phyloP scores from a whole-genome alignment of 805 yeast species.

The Kodamaea leandrae region DNA sequence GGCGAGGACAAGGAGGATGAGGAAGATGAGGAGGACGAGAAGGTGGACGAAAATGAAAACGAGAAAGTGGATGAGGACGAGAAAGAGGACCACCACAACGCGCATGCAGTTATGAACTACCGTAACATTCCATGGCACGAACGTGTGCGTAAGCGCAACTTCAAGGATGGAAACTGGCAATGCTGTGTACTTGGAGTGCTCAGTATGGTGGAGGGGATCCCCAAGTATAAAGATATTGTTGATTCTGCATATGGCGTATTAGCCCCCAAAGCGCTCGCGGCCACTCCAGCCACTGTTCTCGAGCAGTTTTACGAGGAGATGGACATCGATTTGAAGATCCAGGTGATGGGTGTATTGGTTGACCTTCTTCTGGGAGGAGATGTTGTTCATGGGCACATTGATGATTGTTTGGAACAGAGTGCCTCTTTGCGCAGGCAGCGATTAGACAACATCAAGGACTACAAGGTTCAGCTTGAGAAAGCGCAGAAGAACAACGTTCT shows the following conservation, averaged over 20 bases:
- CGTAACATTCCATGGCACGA: slow-evolving; percentile 74
- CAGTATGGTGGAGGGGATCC: slow-evolving; percentile 55
- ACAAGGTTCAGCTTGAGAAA: slow-evolving; percentile 50
- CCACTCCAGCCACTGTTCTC: slow-evolving; percentile 48
- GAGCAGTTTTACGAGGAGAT: slow-evolving; percentile 56
- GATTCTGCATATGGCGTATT: slow-evolving; percentile 48
- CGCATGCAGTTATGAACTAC: slow-evolving; percentile 44
- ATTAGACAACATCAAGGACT: slow-evolving; percentile 62
- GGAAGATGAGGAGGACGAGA: slow-evolving; percentile 24
- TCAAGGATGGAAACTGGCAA: slow-evolving; percentile 85
- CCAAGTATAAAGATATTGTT: slow-evolving; percentile 51
- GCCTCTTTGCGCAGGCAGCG: slow-evolving; percentile 55
- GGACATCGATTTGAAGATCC: slow-evolving; percentile 52
- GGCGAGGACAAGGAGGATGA: slow-evolving; percentile 17
- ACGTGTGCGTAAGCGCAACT: slow-evolving; percentile 67
- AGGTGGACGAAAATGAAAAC: slow-evolving; percentile 15
- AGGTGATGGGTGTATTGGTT: slow-evolving; percentile 59
- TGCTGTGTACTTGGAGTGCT: slow-evolving; percentile 71
- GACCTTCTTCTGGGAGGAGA: slow-evolving; percentile 59
- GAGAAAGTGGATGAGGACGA: slow-evolving; percentile 13
- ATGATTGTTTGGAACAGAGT: slow-evolving; percentile 63
- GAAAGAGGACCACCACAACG: not conserved
- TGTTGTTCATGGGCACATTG: slow-evolving; percentile 61
- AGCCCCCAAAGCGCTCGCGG: slow-evolving; percentile 55
- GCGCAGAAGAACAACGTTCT: slow-evolving; percentile 36